Base-by-base conservation (phyloP, 805 yeast genomes). In the Tetrapisispora taiwanensis region DNA sequence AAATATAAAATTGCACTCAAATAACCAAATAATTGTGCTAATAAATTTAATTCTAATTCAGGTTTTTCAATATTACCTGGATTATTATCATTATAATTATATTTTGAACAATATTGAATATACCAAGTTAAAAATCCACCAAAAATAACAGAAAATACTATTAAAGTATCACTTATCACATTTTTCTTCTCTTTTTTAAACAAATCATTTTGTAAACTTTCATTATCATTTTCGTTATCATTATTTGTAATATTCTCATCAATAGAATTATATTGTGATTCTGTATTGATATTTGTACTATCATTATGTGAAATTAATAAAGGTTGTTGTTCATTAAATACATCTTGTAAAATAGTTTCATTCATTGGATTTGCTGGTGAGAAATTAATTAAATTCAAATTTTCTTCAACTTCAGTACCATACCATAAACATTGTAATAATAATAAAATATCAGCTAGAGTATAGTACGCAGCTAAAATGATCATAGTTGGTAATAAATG, bases 401-500 rank as follows among this genome's bases (percentile, higher is more conserved):
- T 62, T 39, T 62, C 59, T 28, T 37, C 40, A 17, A 18, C 40
- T 18, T 66, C 63, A 46, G 75, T 72, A 8, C 90, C 87, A 61
- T 92, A 92, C 46, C 76, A 74, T 39, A 86, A 68, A 53, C 95
- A 88, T 62, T 92, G 98, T 63, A 80, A 71, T 27, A 90, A 72
- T 44, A 92, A 70, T 3, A 89, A 83, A 3, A 89, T 63, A 65
- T 92, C 98, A 0, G 97, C 97, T 19, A 83, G 62, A 0, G 97
- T 89, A 62, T 92, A 92, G 66, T 92, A 92, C 0, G 90, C 75
- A 1, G 97, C 97, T 46, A 92, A 72, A 5, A 89, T 76, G 47
- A 84, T 81, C 97, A 92, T 92, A 0, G 98, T 92, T 20, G 96
- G 95, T 50, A 92, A 70, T 1, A 90, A 88, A 12, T 88, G 86